Percentiles rank a stretch among this genome's conserved stretches.
These are phyloP conservation scores for Podospora sp. DNA, from an alignment of 495 filamentous ascomycete genomes.

Conservation along the genomic window DNA sequence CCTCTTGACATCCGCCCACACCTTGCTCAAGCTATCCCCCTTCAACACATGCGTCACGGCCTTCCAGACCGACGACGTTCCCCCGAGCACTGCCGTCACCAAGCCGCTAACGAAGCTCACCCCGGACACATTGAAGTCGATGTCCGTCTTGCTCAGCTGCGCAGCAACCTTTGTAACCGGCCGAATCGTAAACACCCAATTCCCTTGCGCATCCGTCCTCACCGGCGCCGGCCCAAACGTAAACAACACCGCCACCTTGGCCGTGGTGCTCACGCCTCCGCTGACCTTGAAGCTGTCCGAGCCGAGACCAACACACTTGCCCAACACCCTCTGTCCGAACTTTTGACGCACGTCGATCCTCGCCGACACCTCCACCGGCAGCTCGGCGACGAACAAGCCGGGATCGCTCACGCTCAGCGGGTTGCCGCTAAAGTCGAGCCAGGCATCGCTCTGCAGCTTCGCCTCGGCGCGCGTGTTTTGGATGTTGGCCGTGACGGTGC, in stretches of 20 bases:
- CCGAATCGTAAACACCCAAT: conserved; percentile 26
- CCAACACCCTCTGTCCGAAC: conserved; percentile 19
- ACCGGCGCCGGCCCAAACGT: conserved; percentile 21
- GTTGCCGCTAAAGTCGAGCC: conserved; percentile 21
- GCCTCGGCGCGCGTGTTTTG: conserved; percentile 17
- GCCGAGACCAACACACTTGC: conserved; percentile 12
- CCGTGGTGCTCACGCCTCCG: conserved; percentile 18
- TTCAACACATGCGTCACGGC: conserved; percentile 21
- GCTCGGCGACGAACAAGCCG: conserved; percentile 24
- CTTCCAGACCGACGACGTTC: conserved; percentile 22
- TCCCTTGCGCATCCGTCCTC: conserved; percentile 12
- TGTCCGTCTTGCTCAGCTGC: conserved; percentile 15
- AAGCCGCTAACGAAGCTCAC: conserved; percentile 21
- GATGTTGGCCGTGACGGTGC: conserved; percentile 25
- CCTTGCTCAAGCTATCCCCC: conserved; percentile 20
- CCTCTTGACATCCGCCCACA: conserved; percentile 20
- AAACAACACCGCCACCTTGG: conserved; percentile 21
- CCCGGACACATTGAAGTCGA: conserved; percentile 22
- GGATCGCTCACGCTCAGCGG: conserved; percentile 23
- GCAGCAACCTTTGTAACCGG: conserved; percentile 24
- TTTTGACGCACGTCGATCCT: conserved; percentile 18
- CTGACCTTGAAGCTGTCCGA: conserved; percentile 17
- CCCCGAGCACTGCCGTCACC: conserved; percentile 22
- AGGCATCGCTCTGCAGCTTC: conserved; percentile 13
- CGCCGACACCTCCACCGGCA: conserved; percentile 19